Conservation (phyloP, 768 basidiomycete species). For the Chalciporus piperatus region DNA sequence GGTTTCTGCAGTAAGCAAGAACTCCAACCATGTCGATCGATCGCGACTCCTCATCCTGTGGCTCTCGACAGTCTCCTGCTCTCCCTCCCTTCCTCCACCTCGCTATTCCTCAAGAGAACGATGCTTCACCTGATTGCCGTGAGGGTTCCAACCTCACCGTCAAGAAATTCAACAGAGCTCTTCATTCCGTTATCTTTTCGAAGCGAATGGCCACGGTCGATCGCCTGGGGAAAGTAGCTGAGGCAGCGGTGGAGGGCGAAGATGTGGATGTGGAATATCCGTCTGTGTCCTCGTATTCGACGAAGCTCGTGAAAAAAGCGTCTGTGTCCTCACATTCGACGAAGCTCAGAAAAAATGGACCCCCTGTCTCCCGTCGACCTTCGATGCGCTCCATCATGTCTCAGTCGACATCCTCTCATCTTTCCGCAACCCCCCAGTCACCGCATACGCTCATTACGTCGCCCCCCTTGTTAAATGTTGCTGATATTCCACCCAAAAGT, state of each 20-base stretch:
- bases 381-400: background rate
- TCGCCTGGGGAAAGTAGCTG: conserved; percentile 2
- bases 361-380: background rate
- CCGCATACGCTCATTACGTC: conserved; percentile 7
- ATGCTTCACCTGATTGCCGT: conserved; percentile 25
- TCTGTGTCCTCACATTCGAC: background rate
- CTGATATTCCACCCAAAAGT: conserved; percentile 11
- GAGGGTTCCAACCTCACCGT: conserved; percentile 34
- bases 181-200: conserved; percentile 35
- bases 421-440: background rate
- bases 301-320: background rate
- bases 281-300: background rate
- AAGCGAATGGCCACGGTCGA: background rate
- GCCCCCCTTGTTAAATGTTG: conserved; percentile 9
- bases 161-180: conserved; percentile 42
- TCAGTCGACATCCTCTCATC: conserved; percentile 1
- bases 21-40: conserved; percentile 7
- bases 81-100: conserved; percentile 19
- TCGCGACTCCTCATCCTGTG: conserved; percentile 7
- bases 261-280: background rate
- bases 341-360: background rate
- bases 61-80: conserved; percentile 2
- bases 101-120: conserved; percentile 1
- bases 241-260: conserved; percentile 3
- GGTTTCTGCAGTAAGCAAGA: conserved; percentile 1